Evolutionary conservation across 768 basidiomycete genomes (phyloP).

Genomic region (Gyrodon lividus): DNA sequence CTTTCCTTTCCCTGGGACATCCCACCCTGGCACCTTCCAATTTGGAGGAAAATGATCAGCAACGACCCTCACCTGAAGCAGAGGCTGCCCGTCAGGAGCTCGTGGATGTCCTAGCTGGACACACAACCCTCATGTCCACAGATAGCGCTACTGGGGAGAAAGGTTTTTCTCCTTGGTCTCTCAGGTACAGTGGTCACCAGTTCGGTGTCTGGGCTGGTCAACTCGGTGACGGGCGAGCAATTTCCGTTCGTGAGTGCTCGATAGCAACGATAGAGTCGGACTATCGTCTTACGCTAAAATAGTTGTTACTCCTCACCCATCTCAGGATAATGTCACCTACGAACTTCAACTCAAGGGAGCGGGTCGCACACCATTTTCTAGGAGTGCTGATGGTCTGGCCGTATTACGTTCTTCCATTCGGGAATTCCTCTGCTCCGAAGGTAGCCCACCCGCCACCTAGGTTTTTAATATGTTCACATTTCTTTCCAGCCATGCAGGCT

Average conservation of each 20-base stretch:
- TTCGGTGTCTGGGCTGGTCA: slow-evolving; percentile 92
- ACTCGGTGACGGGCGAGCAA: slow-evolving; percentile 92
- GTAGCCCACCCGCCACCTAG: slow-evolving; percentile 24
- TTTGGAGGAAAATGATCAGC: slow-evolving; percentile 29
- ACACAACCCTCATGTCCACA: slow-evolving; percentile 59
- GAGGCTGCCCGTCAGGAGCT: slow-evolving; percentile 63
- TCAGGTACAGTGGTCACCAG: slow-evolving; percentile 90
- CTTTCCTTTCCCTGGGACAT: slow-evolving; percentile 62
- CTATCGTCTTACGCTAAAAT: slow-evolving; percentile 8
- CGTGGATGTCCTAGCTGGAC: slow-evolving; percentile 78
- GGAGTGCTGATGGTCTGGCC: slow-evolving; percentile 91
- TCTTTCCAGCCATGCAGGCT: slow-evolving; percentile 64
- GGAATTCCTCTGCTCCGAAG: slow-evolving; percentile 93
- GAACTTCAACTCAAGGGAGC: slow-evolving; percentile 96
- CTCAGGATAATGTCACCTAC: slow-evolving; percentile 51
- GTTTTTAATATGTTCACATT: slow-evolving; percentile 31
- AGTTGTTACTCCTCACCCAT: slow-evolving; percentile 80
- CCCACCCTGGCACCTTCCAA: slow-evolving; percentile 45
- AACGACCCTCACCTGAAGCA: slow-evolving; percentile 26
- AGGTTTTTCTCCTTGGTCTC: slow-evolving; percentile 67
- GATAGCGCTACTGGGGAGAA: slow-evolving; percentile 28
- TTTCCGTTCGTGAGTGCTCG: slow-evolving; percentile 63
- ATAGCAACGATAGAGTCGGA: not conserved
- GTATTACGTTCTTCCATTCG: slow-evolving; percentile 93
- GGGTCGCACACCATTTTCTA: slow-evolving; percentile 91